Base-by-base conservation (phyloP, 148 eudicot species). In the Fagopyrum esculentum region DNA sequence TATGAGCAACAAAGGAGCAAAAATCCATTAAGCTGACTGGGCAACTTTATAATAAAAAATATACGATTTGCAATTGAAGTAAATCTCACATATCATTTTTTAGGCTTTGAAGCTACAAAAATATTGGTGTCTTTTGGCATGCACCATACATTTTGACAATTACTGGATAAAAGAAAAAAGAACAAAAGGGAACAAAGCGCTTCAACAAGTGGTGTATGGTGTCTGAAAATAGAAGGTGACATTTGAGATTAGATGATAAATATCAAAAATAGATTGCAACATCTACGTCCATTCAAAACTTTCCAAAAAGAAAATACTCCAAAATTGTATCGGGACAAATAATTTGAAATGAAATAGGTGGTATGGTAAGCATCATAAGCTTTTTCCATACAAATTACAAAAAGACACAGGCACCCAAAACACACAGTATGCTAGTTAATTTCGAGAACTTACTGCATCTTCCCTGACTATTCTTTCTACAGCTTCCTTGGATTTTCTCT, bases 361-460 rank as follows among this genome's bases (percentile, higher is more conserved):
- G 29, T 26, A 4, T 10, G 69, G 10, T 63, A 63, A 63, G 44
- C 10, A 29, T 29, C 35, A 13, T 1, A 63, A 4, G 35, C 35
- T 17, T 22, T 59, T 35, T 35, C 17, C 16, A 63, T 22, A 59
- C 13, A 7, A 59, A 6, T 17, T 17, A 59, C 8, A 22, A 8
- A 49, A 22, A 59, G 4, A 59, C 10, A 59, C n/a, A 9, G 6
- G 35, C 64, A 19, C 64, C 22, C 35, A 59, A 59, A 59, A 59
- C 6, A 55, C 22, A 59, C 64, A 59, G 11, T 59, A 35, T 35
- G 40, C 40, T 35, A 35, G 40, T 1, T 35, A 35, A 35, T 35
- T 61, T 12, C 6, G 54, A 69, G 9, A 46, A 86, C 84, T 73
- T 26, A 95, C 99, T 83, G 87, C 85, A 82, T 95, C 99, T 55